Base-by-base conservation (phyloP, 1,284 basidiomycete species). In the Ceratobasidium sp. region DNA sequence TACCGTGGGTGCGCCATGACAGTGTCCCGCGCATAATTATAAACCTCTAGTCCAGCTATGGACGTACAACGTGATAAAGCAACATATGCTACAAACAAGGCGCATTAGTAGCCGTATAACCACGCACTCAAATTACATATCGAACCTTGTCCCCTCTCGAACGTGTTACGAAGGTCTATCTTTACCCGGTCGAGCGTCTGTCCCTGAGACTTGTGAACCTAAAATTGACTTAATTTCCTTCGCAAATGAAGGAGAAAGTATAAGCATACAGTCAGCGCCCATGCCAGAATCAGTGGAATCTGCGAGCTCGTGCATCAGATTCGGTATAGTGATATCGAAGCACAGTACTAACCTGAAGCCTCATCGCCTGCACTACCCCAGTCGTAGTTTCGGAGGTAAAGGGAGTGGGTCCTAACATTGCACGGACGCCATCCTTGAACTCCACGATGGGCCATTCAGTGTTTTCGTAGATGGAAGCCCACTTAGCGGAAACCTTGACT, bases 171-270 rank as follows among this genome's bases (percentile, higher is more conserved):
- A 22, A 93, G 84, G 79, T 93, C 87, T 0, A 94, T 89, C 75
- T 89, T 89, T 22, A 95, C 93, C 17, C 93, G 85, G 71, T 93
- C 88, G n/a, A 96, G 82, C 0, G 91, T 95, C 81, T 95, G 93
- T 0, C 93, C 93, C 80, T 95, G 94, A 2, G 91, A 91, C 81
- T 96, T 96, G 82, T 96, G 95, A 29, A 96, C 90, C 57, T 59
- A 5, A 29, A 41, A 56, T 4, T 9, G 65, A 56, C n/a, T 64
- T 44, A 4, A 19, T 27, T 47, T 48, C n/a, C 15, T 5, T 47
- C 6, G 44, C 3, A 3, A 47, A 2, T 19, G 9, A 31, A 27
- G 8, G 47, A 15, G 2, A 3, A 22, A 47, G 15, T 27, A 11
- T n/a, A 8, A 29, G 29, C 57, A 19, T 17, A 59, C 57, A 73